Conservation (phyloP, 2,329 filamentous ascomycete species). For the Metarhizium brunneum region DNA sequence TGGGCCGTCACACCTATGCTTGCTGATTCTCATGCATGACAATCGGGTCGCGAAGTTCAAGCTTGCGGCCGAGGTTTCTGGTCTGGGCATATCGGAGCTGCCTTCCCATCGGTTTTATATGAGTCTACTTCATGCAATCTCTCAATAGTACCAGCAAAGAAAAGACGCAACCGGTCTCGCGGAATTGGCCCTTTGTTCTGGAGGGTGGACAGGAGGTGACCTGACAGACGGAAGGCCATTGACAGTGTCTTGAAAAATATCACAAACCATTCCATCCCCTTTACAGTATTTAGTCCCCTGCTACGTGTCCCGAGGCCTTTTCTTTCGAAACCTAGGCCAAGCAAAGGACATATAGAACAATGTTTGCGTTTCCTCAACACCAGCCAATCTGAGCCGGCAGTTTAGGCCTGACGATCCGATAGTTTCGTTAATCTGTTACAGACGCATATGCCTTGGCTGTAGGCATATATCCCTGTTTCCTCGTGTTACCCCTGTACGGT, state of each 20-base stretch:
- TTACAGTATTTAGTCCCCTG: neutral
- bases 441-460: neutral
- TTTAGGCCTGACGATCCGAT: neutral
- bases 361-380: neutral
- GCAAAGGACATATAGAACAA: neutral
- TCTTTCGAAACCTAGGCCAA: neutral
- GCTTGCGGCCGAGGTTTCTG: neutral
- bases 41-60: neutral
- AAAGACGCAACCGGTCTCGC: neutral
- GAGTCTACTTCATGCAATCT: neutral
- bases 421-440: neutral
- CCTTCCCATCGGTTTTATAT: neutral
- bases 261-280: neutral
- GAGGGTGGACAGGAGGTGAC: neutral
- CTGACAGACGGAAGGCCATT: neutral
- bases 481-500: conserved; percentile 7
- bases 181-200: neutral
- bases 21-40: neutral
- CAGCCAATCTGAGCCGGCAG: neutral
- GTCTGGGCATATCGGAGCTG: neutral
- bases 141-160: neutral
- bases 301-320: neutral
- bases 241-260: neutral
- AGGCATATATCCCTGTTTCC: conserved; percentile 5
- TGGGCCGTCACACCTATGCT: neutral